Evolutionary conservation across 352 stramenopile genomes (phyloP).

Genomic region (Globisporangium nodosum): DNA sequence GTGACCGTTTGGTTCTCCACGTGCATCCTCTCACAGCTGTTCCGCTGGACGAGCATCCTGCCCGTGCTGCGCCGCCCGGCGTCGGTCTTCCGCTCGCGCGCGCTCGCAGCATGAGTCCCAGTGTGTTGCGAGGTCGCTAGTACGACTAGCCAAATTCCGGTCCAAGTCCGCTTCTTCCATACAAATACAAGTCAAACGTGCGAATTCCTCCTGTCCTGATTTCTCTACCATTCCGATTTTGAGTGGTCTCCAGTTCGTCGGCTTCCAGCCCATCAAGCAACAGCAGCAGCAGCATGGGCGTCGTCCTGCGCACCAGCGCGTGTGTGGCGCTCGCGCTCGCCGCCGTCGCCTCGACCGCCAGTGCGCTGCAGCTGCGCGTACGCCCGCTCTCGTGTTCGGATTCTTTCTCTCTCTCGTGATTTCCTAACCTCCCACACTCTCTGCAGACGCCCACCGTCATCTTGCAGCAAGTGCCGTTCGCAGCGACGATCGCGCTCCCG

Average conservation of each 20-base stretch:
- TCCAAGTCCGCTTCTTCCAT: too few species aligned
- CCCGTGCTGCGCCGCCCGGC: conserved; percentile 50
- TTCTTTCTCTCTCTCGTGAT: background rate
- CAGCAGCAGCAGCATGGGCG: too few species aligned
- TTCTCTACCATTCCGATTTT: too few species aligned
- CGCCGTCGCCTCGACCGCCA: background rate
- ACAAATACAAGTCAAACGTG: too few species aligned
- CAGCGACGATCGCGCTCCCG: conserved; percentile 53
- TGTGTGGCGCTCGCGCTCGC: background rate
- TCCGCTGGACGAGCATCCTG: conserved; percentile 76
- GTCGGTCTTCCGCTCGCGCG: conserved; percentile 25
- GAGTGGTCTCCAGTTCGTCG: too few species aligned
- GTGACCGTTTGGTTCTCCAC: conserved; percentile 88
- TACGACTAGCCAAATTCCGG: too few species aligned
- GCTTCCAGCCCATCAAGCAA: too few species aligned
- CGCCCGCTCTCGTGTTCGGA: background rate
- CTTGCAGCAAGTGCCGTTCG: conserved; percentile 62
- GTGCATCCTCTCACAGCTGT: conserved; percentile 86
- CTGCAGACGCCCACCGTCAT: conserved; percentile 60
- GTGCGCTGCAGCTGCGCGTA: conserved; percentile 4
- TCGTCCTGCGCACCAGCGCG: background rate
- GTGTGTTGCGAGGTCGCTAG: too few species aligned
- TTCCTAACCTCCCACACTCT: background rate
- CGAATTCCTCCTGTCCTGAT: too few species aligned
- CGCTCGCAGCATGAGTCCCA: conserved; percentile 27